Base-by-base conservation (phyloP, 2,329 filamentous ascomycete genomes). In the Camillea tinctor region DNA sequence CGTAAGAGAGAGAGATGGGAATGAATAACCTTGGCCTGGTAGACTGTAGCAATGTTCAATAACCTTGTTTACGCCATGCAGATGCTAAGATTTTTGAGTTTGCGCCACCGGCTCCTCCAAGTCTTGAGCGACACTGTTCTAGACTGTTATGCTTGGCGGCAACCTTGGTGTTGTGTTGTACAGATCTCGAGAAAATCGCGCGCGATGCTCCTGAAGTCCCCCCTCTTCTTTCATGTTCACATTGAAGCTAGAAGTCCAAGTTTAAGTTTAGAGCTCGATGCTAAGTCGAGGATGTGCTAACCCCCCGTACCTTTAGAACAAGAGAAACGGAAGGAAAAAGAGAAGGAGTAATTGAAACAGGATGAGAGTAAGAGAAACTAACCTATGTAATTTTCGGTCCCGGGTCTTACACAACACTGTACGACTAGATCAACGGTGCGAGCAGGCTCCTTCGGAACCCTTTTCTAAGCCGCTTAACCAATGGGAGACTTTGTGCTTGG, bases 41-140 rank as follows among this genome's bases (percentile, higher is more conserved):
- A 49, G 30, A 36, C 15, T 50, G 17, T 55, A 55, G 30, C 44
- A 40, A 64, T 61, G 60, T 60, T 61, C 40, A 60, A 60, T 62
- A 64, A 66, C 67, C 68, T 67, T 67, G 62, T 68, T 67, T 66
- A 53, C 68, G 64, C 64, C 68, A 68, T 60, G 64, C 64, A 69
- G 64, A 55, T 61, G 58, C 61, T 57, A 59, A 55, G 62, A 61
- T 60, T 64, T 58, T 44, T 51, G 56, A 56, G 62, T 64, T 67
- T 57, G 57, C 59, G 66, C 60, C 64, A 65, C 59, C 50, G 53
- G 30, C 50, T 56, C 58, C 60, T 52, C 57, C 54, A 59, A 54
- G 49, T 61, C 56, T 58, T 36, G 60, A 61, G 54, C 56, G 62
- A 63, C 63, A 56, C 52, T 55, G 64, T 62, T 66, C 60, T 64